Evolutionary conservation across 805 yeast genomes (phyloP), one percentile per base, ranked within the genome.

Genomic region (Torulaspora gathmanii): DNA sequence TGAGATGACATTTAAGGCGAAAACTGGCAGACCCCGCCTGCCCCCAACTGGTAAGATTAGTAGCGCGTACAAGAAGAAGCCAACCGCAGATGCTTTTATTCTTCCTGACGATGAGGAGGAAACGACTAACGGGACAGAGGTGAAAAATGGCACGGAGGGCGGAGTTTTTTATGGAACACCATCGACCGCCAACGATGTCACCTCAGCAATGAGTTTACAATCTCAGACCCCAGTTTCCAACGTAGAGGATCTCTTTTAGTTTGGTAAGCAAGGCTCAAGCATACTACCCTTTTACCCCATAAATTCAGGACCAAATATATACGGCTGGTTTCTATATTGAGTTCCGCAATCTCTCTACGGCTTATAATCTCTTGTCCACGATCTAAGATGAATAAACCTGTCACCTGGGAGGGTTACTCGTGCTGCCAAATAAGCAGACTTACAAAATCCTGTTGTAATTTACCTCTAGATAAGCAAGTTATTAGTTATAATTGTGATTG

Each of bases 1-100:
- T 13, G 90, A 85, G 45, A 71, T 87, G 54, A 89, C 95, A 0
- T 79, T 82, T 45, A 88, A 86, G 57, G 86, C 81, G 54, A 74
- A 90, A 45, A 56, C 61, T 12, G 81, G 82, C 23, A 73, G 90
- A 53, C 83, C 95, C 1, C 82, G 89, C 57, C 69, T 93, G 40
- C 96, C 97, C 10, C 96, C 96, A 5, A 85, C 87, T 25, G 96
- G 96, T 29, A 88, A 84, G 64, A 85, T 90, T 29, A 67, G 84
- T 4, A 75, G 78, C 0, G 67, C 78, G 5, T 88, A 87, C 67
- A 87, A 82, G 68, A 87, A 82, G 66, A 83, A 78, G 55, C 58
- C 75, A 10, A 65, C 79, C 4, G 70, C 77, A 0, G 71, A 64
- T 34, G 72, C 84, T 0, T 84, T 76, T 56, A 75, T 83, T 53